Evolutionary conservation across 345 rosid genomes (phyloP).

Genomic region (Salix dunnii): DNA sequence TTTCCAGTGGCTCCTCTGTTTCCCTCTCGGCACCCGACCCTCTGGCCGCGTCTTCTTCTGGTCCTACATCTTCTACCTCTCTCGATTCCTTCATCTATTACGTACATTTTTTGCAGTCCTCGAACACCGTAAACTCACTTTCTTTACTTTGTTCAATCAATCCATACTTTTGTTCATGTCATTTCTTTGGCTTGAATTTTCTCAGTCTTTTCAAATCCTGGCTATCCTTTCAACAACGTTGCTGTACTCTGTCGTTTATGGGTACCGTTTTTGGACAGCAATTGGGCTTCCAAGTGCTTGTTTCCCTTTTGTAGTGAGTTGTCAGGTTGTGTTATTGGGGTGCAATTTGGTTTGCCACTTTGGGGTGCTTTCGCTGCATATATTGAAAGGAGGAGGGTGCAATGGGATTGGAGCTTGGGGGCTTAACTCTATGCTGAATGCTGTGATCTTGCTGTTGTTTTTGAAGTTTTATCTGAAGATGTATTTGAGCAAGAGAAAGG

Average conservation of each 20-base stretch:
- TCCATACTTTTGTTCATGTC: constrained; percentile 58
- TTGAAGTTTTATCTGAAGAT: constrained; percentile 24
- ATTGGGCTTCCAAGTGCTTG: constrained; percentile 24
- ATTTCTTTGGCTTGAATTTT: constrained; percentile 81
- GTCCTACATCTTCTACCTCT: constrained; percentile 81
- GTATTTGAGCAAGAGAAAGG: not conserved
- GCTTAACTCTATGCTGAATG: constrained; percentile 26
- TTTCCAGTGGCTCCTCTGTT: constrained; percentile 77
- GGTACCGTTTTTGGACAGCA: constrained; percentile 35
- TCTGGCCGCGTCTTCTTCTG: constrained; percentile 96
- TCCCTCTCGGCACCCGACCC: constrained; percentile 84
- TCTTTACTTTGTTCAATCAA: constrained; percentile 57
- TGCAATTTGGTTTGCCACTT: constrained; percentile 32
- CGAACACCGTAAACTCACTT: constrained; percentile 45
- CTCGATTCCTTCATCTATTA: constrained; percentile 69
- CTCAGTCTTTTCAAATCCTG: constrained; percentile 80
- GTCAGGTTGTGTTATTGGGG: constrained; percentile 22
- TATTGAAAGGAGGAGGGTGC: constrained; percentile 32
- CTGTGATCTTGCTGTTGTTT: constrained; percentile 17
- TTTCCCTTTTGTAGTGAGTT: constrained; percentile 22
- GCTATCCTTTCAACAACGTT: constrained; percentile 69
- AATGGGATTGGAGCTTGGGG: constrained; percentile 34
- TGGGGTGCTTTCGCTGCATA: constrained; percentile 29
- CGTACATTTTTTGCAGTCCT: constrained; percentile 61
- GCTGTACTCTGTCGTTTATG: constrained; percentile 63